A percentile compares a stretch with the other conserved stretches of the same genome.
These are phyloP conservation scores for Tricladium varicosporioides DNA, from an alignment of 2,329 filamentous ascomycete genomes.

Conservation along the genomic window DNA sequence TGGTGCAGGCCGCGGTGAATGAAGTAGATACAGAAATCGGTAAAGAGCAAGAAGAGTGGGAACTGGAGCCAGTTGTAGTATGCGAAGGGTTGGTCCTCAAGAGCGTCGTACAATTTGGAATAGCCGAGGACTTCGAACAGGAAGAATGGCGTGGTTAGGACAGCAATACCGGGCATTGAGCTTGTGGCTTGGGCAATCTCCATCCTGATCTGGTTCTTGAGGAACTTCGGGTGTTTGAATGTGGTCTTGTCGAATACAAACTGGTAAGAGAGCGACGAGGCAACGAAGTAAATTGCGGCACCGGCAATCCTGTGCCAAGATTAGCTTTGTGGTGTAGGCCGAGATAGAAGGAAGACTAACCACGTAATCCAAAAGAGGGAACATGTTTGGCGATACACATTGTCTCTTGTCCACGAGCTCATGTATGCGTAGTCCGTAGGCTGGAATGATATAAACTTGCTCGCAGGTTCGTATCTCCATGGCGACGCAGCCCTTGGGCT, in stretches of 20 bases:
- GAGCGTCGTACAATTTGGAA: slow-evolving; percentile 82
- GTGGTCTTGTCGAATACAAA: slow-evolving; percentile 92
- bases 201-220: slow-evolving; percentile 85
- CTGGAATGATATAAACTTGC: slow-evolving; percentile 63
- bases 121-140: slow-evolving; percentile 79
- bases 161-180: slow-evolving; percentile 78
- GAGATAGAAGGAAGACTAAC: slow-evolving; percentile 48
- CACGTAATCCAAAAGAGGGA: slow-evolving; percentile 84
- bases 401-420: slow-evolving; percentile 76
- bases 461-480: slow-evolving; percentile 73
- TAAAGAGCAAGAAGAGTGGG: slow-evolving; percentile 83
- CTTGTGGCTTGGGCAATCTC: slow-evolving; percentile 80
- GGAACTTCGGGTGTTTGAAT: slow-evolving; percentile 86
- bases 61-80: slow-evolving; percentile 84
- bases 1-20: slow-evolving; percentile 86
- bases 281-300: slow-evolving; percentile 78
- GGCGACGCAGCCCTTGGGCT: slow-evolving; percentile 52
- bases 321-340: slow-evolving; percentile 9
- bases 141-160: slow-evolving; percentile 80
- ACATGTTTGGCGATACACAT: slow-evolving; percentile 69
- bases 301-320: slow-evolving; percentile 71
- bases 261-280: slow-evolving; percentile 78
- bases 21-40: slow-evolving; percentile 88
- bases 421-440: slow-evolving; percentile 76
- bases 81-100: slow-evolving; percentile 68